Evolutionary conservation across 1,284 basidiomycete species (phyloP).

Genomic region (Afroboletus lepidellus): DNA sequence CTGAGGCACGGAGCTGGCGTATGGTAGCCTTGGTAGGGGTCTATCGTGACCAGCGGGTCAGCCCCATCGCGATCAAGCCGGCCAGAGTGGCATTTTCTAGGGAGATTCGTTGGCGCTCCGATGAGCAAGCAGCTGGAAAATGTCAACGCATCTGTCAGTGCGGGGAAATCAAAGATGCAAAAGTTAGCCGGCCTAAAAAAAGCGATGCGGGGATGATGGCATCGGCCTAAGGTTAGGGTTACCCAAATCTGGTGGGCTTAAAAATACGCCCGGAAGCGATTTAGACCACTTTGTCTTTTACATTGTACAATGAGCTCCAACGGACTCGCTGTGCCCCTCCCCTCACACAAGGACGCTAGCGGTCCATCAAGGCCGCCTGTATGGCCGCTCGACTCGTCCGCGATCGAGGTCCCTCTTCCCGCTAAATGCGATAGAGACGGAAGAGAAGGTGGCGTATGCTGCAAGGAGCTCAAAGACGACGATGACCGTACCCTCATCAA

Average conservation of each 20-base stretch:
- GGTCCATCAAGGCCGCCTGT: constrained; percentile 47
- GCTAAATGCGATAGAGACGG: constrained; percentile 60
- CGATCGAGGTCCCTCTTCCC: constrained; percentile 43
- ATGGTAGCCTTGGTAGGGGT: background rate
- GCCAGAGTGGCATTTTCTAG: too few relatives aligned
- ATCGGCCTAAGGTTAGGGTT: background rate
- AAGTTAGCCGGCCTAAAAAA: too few relatives aligned
- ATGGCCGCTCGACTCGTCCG: constrained; percentile 55
- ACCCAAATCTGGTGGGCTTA: background rate
- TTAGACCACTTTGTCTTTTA: background rate
- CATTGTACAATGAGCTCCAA: constrained; percentile 23
- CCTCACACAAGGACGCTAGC: constrained; percentile 7
- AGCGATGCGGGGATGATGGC: background rate
- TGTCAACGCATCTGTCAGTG: background rate
- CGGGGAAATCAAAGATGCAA: background rate
- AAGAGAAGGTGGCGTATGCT: constrained; percentile 67
- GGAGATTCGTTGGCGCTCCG: too few relatives aligned
- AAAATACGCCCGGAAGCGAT: background rate
- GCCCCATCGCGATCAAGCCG: background rate
- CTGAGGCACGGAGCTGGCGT: background rate
- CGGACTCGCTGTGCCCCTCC: constrained; percentile 17
- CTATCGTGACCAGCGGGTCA: background rate
- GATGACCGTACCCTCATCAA: constrained; percentile 80
- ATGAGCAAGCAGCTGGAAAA: background rate
- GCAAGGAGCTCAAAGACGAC: constrained; percentile 75